Conservation (phyloP, 75 land plant genomes). For the Pinus albicaulis region DNA sequence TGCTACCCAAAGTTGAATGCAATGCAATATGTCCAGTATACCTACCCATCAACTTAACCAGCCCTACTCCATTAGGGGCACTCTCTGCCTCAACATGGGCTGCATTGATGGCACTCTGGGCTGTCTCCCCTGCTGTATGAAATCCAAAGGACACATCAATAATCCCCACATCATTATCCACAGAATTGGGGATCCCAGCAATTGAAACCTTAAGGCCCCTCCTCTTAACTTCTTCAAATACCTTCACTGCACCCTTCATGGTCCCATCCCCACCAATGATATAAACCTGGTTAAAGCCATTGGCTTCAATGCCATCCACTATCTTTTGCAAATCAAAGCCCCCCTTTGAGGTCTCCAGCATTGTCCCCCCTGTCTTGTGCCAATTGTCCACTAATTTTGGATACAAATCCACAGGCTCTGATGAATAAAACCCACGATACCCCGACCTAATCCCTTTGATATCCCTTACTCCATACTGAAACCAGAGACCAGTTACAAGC, state of each 20-base stretch:
- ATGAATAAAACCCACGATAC: conserved; percentile 81
- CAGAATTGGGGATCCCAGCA: conserved; percentile 75
- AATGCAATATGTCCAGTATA: conserved; percentile 85
- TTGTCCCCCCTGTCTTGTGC: conserved; percentile 72
- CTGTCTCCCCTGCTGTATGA: conserved; percentile 80
- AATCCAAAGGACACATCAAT: conserved; percentile 83
- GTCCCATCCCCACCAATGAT: conserved; percentile 86
- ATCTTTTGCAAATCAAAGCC: conserved; percentile 78
- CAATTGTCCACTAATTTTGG: conserved; percentile 60
- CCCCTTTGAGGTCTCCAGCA: conserved; percentile 64
- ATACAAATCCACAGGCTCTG: conserved; percentile 34
- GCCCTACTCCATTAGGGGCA: conserved; percentile 77
- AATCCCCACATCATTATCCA: conserved; percentile 84
- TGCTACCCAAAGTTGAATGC: conserved; percentile 68
- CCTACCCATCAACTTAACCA: conserved; percentile 85
- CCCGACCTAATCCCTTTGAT: conserved; percentile 69
- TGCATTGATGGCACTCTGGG: conserved; percentile 70
- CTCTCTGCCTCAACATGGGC: conserved; percentile 81
- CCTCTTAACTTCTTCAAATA: conserved; percentile 52
- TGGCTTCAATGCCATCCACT: conserved; percentile 52
- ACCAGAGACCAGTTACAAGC: conserved; percentile 82
- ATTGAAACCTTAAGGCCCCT: conserved; percentile 45
- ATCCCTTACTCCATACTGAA: conserved; percentile 61
- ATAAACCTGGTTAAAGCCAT: conserved; percentile 69
- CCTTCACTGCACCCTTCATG: conserved; percentile 71